Conservation (phyloP, 1,284 basidiomycete species). For the Amylostereum areolatum region DNA sequence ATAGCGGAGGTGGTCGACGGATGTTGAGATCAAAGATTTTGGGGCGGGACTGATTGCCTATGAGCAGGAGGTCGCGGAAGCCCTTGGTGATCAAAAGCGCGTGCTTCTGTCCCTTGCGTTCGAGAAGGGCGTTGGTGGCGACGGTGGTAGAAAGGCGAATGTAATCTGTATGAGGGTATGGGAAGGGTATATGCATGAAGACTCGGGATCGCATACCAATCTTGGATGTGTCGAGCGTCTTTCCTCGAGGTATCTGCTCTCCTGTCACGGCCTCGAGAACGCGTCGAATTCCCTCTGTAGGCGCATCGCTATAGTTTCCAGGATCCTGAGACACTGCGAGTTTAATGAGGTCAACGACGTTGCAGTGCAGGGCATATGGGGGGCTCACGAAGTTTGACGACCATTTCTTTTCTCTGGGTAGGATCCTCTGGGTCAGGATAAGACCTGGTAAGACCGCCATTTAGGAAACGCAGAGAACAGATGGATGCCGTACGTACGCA, state of each 20-base stretch:
- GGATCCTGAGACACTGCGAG: slow-evolving; percentile 77
- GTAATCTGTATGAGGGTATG: slow-evolving; percentile 54
- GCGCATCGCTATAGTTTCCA: slow-evolving; percentile 87
- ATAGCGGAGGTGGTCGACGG: slow-evolving; percentile 74
- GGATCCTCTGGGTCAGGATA: slow-evolving; percentile 65
- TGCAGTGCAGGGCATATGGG: neutral
- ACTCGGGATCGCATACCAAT: slow-evolving; percentile 54
- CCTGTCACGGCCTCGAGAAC: slow-evolving; percentile 79
- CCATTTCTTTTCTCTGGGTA: slow-evolving; percentile 60
- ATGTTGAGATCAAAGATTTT: slow-evolving; percentile 87
- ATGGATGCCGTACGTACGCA: slow-evolving; percentile 39
- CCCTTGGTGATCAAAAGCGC: slow-evolving; percentile 90
- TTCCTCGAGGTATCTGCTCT: slow-evolving; percentile 57
- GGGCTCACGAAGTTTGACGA: slow-evolving; percentile 73
- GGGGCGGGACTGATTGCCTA: slow-evolving; percentile 91
- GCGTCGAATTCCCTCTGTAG: slow-evolving; percentile 91
- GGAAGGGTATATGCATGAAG: too few species aligned
- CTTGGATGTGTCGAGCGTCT: slow-evolving; percentile 71
- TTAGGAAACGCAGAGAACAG: slow-evolving; percentile 1
- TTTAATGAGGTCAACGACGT: neutral
- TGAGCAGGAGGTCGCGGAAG: slow-evolving; percentile 87
- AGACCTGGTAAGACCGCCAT: slow-evolving; percentile 36
- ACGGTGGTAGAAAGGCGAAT: slow-evolving; percentile 93
- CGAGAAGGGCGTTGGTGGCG: slow-evolving; percentile 93
- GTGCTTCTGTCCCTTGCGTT: slow-evolving; percentile 89